Base-by-base conservation (phyloP, 805 yeast genomes). In the Scheffersomyces ergatensis region DNA sequence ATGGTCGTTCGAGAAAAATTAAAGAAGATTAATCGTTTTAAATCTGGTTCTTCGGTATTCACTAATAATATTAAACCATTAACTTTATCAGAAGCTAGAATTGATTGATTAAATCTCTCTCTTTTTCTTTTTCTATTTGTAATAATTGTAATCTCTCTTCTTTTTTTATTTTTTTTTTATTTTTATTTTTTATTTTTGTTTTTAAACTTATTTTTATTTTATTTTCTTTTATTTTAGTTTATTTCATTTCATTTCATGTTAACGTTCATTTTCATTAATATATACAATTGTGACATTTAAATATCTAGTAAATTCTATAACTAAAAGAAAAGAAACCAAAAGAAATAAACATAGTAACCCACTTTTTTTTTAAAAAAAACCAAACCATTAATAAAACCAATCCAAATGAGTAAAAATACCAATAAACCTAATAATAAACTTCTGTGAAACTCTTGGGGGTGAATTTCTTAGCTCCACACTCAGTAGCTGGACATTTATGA, bases 1-100 rank as follows among this genome's bases (percentile, higher is more conserved):
- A 84, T 84, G 92, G 90, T 84, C 36, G 92, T 85, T 16, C 72
- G 86, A 44, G 77, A 78, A 49, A 84, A 82, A 57, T 70, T 85
- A 54, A 83, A 83, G 66, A 83, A 83, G 63, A 73, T 82, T 47
- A 77, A 81, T 44, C 72, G 82, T 50, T 76, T 78, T 59, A 71
- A 69, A 58, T 54, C 56, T 36, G 74, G 76, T 8, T 58, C 69
- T 30, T 67, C 76, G 36, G 75, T 75, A 24, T 76, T 80, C 58
- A 68, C 80, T 26, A 78, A 79, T 53, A 78, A 78, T 52, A 72
- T 77, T 44, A 72, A 76, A 40, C 76, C 79, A 5, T 63, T 78
- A 45, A 69, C 75, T 12, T 64, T 70, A 50, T 65, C 72, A 8
- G 74, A 70, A 50, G 76, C 76, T n/a, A 65, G 76, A 51, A 62